Percentiles rank a stretch among this genome's conserved stretches.
Conservation (phyloP, 2,329 filamentous ascomycete species). For the Colletotrichum noveboracense region DNA sequence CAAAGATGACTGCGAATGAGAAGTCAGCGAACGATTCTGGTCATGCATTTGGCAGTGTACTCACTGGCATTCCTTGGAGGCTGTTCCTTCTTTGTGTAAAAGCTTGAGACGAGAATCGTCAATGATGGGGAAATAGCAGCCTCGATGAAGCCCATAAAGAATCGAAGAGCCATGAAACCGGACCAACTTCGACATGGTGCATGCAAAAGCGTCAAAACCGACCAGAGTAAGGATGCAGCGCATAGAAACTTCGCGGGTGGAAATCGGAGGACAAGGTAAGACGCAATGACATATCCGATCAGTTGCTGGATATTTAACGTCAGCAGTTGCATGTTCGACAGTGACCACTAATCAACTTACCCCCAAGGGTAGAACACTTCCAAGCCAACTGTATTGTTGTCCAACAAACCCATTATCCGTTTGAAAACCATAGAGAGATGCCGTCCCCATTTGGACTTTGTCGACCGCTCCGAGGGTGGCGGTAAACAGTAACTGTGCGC, state of each 20-base stretch:
- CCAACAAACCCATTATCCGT: conserved; percentile 23
- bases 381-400: background rate
- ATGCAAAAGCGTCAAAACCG: background rate
- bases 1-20: background rate
- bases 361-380: background rate
- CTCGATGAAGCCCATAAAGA: background rate
- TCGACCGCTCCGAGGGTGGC: conserved; percentile 24
- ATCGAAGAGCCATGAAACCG: background rate
- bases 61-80: background rate
- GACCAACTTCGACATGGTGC: background rate
- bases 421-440: conserved; percentile 28
- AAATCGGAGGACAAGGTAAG: background rate
- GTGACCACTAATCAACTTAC: fast-evolving
- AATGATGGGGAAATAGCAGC: background rate
- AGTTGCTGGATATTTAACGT: too few relatives aligned
- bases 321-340: fast-evolving
- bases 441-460: conserved; percentile 34
- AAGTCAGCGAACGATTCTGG: fast-evolving
- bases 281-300: background rate
- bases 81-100: background rate
- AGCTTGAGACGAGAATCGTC: background rate
- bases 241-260: background rate
- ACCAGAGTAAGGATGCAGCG: background rate
- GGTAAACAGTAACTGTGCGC: background rate
- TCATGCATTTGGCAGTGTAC: too few relatives aligned